Percentiles rank a stretch among this genome's conserved stretches.
These are phyloP conservation scores for Rubroshorea leprosula DNA, from an alignment of 345 rosid species.

Conservation along the genomic window DNA sequence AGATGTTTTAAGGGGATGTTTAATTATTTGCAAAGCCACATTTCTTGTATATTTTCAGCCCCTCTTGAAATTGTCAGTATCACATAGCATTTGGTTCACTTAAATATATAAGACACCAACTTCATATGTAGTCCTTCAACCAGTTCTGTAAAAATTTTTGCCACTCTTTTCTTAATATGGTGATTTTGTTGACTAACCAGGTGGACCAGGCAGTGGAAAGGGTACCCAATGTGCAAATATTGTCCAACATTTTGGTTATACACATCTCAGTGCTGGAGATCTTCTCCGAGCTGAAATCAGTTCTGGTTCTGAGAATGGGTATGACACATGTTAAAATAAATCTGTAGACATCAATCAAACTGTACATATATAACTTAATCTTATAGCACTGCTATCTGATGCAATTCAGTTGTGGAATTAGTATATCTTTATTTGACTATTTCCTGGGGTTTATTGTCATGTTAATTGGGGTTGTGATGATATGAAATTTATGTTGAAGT, in stretches of 20 bases:
- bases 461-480: not conserved
- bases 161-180: not conserved
- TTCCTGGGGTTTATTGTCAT: not conserved
- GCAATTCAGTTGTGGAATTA: not conserved
- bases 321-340: conserved; percentile 1
- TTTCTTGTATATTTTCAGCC: not conserved
- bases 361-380: not conserved
- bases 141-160: not conserved
- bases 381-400: not conserved
- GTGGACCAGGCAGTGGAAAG: conserved; percentile 95
- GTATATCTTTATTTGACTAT: not conserved
- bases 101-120: not conserved
- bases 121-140: not conserved
- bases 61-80: not conserved
- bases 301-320: conserved; percentile 85
- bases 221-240: conserved; percentile 77
- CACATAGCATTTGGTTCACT: not conserved
- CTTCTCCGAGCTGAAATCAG: conserved; percentile 68
- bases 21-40: not conserved
- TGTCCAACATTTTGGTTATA: conserved; percentile 55
- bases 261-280: conserved; percentile 84
- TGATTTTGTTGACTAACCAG: conserved; percentile 30
- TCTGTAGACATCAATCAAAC: not conserved
- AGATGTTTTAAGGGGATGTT: not conserved
- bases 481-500: not conserved